phyloP scores from a whole-genome alignment of 2,329 filamentous ascomycete genomes.

The Coleophoma eucalyptorum region DNA sequence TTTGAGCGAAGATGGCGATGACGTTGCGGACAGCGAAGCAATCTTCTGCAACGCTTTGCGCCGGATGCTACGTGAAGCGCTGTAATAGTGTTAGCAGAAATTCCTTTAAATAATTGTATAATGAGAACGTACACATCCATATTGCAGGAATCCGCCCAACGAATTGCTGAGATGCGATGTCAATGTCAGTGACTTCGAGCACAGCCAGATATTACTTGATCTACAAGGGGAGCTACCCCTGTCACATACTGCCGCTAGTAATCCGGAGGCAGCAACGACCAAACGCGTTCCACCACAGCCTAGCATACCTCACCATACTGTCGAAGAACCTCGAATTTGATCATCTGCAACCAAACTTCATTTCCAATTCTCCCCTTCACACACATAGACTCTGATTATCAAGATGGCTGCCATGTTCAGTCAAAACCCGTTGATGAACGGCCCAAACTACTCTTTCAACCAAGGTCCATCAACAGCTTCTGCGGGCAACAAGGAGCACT shows the following conservation, averaged over 20 bases:
- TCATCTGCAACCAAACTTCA: neutral
- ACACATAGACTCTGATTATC: constrained; percentile 9
- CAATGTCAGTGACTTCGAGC: too few species aligned
- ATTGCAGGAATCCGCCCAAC: neutral
- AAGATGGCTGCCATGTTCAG: constrained; percentile 65
- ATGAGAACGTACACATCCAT: constrained; percentile 17
- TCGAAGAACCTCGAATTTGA: neutral
- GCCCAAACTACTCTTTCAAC: constrained; percentile 66
- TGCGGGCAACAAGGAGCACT: constrained; percentile 65
- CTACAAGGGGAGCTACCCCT: constrained; percentile 19
- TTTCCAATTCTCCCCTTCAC: neutral
- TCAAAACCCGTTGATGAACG: constrained; percentile 66
- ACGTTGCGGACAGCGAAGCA: constrained; percentile 56
- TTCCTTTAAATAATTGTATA: neutral
- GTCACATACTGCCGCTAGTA: constrained; percentile 16
- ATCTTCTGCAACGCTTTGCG: constrained; percentile 63
- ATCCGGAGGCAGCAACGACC: constrained; percentile 3
- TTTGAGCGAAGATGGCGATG: constrained; percentile 50
- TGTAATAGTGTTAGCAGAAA: constrained; percentile 15
- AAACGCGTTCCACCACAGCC: constrained; percentile 13
- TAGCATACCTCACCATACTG: constrained; percentile 4
- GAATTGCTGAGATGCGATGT: too few species aligned
- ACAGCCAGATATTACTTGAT: too few species aligned
- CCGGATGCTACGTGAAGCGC: constrained; percentile 49
- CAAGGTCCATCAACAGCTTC: constrained; percentile 51